Percentiles rank a stretch among this genome's conserved stretches.
Conservation (phyloP, 306 rosid genomes). For the Vicia villosa region DNA sequence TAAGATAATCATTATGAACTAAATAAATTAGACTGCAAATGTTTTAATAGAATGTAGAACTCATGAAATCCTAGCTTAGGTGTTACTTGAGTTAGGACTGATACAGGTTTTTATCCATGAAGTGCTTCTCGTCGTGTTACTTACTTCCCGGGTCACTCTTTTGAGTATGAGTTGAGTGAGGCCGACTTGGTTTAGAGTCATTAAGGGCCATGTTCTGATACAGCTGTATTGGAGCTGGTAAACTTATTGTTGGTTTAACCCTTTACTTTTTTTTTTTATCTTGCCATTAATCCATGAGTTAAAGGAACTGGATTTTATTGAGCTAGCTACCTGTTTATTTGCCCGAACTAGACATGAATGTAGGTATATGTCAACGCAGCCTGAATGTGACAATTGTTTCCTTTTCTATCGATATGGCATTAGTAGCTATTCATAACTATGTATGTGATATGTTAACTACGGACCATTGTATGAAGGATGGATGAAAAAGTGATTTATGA, state of each 20-base stretch:
- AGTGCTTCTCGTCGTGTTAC: background rate
- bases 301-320: background rate
- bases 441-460: slow-evolving; percentile 7
- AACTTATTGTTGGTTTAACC: background rate
- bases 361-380: background rate
- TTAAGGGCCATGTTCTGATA: background rate
- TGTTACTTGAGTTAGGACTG: background rate
- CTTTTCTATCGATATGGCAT: background rate
- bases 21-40: slow-evolving; percentile 16
- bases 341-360: background rate
- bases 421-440: slow-evolving; percentile 18
- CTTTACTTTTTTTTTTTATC: background rate
- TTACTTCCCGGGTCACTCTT: background rate
- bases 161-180: background rate
- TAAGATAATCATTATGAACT: background rate
- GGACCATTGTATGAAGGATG: slow-evolving; percentile 18
- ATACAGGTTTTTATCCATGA: background rate
- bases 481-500: background rate
- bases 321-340: background rate
- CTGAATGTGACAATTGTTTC: background rate
- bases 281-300: background rate
- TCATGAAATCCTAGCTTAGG: slow-evolving; percentile 2
- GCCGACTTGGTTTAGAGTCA: background rate
- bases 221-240: background rate
- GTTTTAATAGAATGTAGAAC: slow-evolving; percentile 15